Conservation (phyloP, 2,329 filamentous ascomycete genomes). For the Plenodomus tracheiphilus region DNA sequence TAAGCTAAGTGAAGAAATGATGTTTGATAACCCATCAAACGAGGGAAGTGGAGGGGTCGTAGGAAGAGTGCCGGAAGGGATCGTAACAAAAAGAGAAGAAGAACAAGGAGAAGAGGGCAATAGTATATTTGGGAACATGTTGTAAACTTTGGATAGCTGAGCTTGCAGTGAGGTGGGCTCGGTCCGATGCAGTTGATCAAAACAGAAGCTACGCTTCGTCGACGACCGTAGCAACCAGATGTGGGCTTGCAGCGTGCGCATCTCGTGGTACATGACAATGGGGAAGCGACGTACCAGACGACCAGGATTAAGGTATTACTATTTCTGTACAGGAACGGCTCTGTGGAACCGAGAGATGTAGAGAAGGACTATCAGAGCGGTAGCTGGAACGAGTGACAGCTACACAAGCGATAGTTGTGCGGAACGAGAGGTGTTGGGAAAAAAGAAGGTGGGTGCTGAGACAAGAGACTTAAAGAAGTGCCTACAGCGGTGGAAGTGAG, state of each 20-base stretch:
- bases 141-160: background rate
- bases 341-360: background rate
- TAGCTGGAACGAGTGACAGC: constrained; percentile 34
- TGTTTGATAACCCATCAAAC: background rate
- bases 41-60: background rate
- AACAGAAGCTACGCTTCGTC: background rate
- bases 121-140: background rate
- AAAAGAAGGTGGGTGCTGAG: constrained; percentile 23
- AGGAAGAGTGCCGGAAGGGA: background rate
- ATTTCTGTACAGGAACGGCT: background rate
- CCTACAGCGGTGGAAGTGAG: constrained; percentile 29
- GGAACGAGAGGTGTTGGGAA: constrained; percentile 16
- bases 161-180: background rate
- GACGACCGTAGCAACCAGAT: background rate
- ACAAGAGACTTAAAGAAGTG: constrained; percentile 28
- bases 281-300: constrained; percentile 14
- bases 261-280: background rate
- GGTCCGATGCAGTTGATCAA: background rate
- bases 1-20: constrained; percentile 14
- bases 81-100: too few relatives aligned
- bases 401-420: constrained; percentile 8
- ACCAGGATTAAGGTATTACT: constrained; percentile 1
- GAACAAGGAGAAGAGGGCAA: too few relatives aligned
- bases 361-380: background rate
- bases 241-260: constrained; percentile 4